These are phyloP conservation scores for Ricinus communis DNA, from an alignment of 345 rosid species.

Conservation along the genomic window DNA sequence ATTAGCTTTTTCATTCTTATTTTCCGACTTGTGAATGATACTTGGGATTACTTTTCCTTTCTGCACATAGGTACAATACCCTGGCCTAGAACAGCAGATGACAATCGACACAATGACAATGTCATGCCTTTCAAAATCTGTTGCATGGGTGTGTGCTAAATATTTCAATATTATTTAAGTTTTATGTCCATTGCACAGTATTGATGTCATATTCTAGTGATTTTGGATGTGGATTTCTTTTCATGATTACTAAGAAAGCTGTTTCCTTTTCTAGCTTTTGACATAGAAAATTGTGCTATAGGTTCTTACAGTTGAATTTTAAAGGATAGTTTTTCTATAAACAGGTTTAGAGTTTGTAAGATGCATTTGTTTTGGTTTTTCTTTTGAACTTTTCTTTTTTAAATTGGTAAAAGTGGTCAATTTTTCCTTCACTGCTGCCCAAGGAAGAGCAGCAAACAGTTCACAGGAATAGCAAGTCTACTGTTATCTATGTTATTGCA, in stretches of 20 bases:
- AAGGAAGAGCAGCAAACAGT: background rate
- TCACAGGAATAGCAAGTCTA: no score
- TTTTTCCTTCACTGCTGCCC: no score
- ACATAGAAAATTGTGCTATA: background rate
- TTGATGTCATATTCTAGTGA: background rate
- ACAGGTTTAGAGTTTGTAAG: background rate
- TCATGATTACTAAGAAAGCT: background rate
- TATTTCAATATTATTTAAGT: background rate
- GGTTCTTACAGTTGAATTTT: background rate
- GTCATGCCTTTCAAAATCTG: slow-evolving; percentile 71
- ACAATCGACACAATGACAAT: slow-evolving; percentile 66
- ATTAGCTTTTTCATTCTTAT: background rate
- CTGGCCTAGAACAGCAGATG: slow-evolving; percentile 74
- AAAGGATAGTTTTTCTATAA: background rate
- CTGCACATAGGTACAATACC: slow-evolving; percentile 74
- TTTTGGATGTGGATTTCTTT: background rate
- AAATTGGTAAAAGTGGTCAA: background rate
- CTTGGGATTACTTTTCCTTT: background rate
- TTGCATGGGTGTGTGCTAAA: slow-evolving; percentile 47
- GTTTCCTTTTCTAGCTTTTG: background rate
- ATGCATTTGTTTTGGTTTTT: background rate
- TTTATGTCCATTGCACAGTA: slow-evolving; percentile 1
- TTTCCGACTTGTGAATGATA: background rate
- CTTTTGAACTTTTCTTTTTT: background rate
- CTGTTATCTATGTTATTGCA: background rate